Base-by-base conservation (phyloP, 2,329 filamentous ascomycete genomes). In the Epichloe gansuensis region DNA sequence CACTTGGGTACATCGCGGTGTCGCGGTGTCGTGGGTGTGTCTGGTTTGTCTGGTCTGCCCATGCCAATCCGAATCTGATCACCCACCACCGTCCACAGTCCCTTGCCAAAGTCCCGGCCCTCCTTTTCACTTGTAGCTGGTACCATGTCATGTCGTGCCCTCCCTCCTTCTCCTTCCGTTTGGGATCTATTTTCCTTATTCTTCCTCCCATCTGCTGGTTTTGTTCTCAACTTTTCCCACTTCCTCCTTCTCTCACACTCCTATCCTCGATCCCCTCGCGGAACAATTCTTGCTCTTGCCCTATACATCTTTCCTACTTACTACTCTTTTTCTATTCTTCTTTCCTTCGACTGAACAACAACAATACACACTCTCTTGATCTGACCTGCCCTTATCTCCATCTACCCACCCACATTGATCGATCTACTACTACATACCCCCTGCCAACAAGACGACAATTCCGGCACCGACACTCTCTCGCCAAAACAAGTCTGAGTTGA, bases 111-210 rank as follows among this genome's bases (percentile, higher is more conserved):
- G 47, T 47, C 48, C 51, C 54, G 34, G 50, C 44, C 54, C 54
- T 55, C 53, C 54, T 51, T 53, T 55, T 46, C 35, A 39, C 46
- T 23, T 48, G 48, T 17, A 39, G 17, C 50, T 41, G 48, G 47
- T 41, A 48, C 54, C 54, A 51, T 53, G 38, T 42, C 52, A 50
- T 45, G 41, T 44, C 23, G 31, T 44, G 37, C 46, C 52, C 46
- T 46, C 42, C 52, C 52, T 50, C 28, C 41, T 46, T 44, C 54
- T 49, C 50, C 48, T 55, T 55, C 54, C 52, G 48, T 57, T 46
- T 50, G 23, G 42, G 34, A 48, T 53, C 39, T 46, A 42, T 51
- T 53, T 54, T 48, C 50, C 48, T 55, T 43, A 25, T 54, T 53
- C 50, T 51, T 50, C 41, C 42, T 37, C 49, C 53, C 50, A 46